A percentile compares a stretch with the other conserved stretches of the same genome.
phyloP scores from a whole-genome alignment of 805 yeast genomes.

The Saturnispora hagleri region DNA sequence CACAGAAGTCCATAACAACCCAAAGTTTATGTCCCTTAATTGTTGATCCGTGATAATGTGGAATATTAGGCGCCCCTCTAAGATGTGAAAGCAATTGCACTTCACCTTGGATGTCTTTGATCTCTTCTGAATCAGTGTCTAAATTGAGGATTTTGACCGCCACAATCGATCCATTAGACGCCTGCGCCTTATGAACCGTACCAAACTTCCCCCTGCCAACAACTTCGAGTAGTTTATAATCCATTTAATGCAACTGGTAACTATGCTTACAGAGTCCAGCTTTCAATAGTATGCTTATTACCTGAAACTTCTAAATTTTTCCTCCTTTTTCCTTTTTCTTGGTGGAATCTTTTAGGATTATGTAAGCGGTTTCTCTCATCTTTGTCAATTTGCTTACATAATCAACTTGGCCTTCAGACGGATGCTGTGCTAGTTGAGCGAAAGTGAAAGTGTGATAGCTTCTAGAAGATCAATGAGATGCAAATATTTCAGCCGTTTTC shows the following conservation, averaged over 20 bases:
- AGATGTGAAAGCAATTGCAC: constrained; percentile 76
- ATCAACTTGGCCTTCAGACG: no score
- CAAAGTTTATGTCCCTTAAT: constrained; percentile 85
- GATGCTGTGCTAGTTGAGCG: not conserved
- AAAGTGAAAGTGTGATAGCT: not conserved
- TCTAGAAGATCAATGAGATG: no score
- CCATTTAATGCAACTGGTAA: constrained; percentile 7
- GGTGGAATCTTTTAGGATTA: not conserved
- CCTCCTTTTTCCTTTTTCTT: not conserved
- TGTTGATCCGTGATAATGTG: constrained; percentile 85
- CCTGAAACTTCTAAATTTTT: not conserved
- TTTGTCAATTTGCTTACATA: not conserved
- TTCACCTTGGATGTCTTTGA: constrained; percentile 89
- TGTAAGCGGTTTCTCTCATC: not conserved
- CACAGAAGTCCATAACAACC: constrained; percentile 97
- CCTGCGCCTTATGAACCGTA: constrained; percentile 83
- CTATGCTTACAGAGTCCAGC: not conserved
- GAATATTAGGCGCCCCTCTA: constrained; percentile 81
- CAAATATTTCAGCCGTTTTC: no score
- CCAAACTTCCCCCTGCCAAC: constrained; percentile 97
- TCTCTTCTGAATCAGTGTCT: constrained; percentile 92
- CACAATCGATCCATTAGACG: constrained; percentile 64
- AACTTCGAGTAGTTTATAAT: constrained; percentile 76
- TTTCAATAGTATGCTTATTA: not conserved
- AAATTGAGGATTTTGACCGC: constrained; percentile 90